phyloP scores from a whole-genome alignment of 78 protist genomes.

The Polysphondylium violaceum region DNA sequence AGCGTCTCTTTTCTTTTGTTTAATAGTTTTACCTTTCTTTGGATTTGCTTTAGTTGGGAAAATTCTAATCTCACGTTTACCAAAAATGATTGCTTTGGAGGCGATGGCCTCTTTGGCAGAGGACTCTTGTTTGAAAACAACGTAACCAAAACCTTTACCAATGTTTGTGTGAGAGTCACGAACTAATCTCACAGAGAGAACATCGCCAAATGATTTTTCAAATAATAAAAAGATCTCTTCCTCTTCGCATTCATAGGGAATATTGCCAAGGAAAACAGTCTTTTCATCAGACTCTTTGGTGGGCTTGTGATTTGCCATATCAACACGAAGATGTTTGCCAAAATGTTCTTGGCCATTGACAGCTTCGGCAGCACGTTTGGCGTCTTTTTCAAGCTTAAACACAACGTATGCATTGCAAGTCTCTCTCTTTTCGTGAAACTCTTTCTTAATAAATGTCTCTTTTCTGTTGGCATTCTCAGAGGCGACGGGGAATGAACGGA shows the following conservation, averaged over 20 bases:
- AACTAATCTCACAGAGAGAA: conserved; percentile 19
- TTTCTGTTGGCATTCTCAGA: conserved; percentile 34
- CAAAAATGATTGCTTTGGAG: neutral
- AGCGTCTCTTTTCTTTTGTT: conserved; percentile 16
- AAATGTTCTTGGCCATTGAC: conserved; percentile 26
- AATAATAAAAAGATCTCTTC: conserved; percentile 37
- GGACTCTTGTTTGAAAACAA: neutral
- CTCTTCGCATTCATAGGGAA: conserved; percentile 63
- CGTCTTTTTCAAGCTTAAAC: neutral
- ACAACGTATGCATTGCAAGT: conserved; percentile 70
- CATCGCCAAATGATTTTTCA: conserved; percentile 32
- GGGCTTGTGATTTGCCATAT: conserved; percentile 39
- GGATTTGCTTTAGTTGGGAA: conserved; percentile 75
- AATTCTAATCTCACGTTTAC: conserved; percentile 30
- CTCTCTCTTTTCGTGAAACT: conserved; percentile 41
- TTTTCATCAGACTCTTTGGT: neutral
- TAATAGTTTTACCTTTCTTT: conserved; percentile 23
- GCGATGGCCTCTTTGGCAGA: conserved; percentile 8
- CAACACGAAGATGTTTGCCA: conserved; percentile 49
- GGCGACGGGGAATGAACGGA: conserved; percentile 48
- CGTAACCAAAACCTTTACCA: conserved; percentile 73
- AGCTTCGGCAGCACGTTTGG: conserved; percentile 11
- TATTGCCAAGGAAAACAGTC: conserved; percentile 36
- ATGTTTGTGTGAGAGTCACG: conserved; percentile 23
- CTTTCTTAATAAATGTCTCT: conserved; percentile 46